Percentiles rank a stretch among this genome's conserved stretches.
Conservation (phyloP, 2,329 filamentous ascomycete species). For the Fusarium marasasianum region DNA sequence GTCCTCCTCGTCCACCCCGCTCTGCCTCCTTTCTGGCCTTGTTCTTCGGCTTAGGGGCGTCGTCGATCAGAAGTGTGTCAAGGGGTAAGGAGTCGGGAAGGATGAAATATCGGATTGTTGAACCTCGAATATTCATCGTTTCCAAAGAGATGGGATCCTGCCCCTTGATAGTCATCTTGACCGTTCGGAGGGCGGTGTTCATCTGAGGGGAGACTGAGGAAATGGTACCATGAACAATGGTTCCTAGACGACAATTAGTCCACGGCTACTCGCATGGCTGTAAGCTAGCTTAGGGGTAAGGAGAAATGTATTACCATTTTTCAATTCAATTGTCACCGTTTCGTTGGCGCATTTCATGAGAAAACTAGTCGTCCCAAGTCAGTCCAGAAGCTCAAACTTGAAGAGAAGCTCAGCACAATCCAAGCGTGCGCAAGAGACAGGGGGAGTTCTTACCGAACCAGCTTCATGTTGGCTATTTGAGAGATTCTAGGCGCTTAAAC, state of each 20-base stretch:
- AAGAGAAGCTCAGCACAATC: conserved; percentile 34
- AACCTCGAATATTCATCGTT: conserved; percentile 95
- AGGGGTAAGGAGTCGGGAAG: conserved; percentile 94
- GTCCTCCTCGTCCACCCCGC: conserved; percentile 62
- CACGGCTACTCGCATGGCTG: neutral
- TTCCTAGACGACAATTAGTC: conserved; percentile 65
- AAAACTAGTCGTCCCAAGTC: conserved; percentile 70
- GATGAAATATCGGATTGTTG: conserved; percentile 95
- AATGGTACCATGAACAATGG: conserved; percentile 96
- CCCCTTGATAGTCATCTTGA: conserved; percentile 94
- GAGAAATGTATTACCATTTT: conserved; percentile 77
- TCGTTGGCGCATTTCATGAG: conserved; percentile 99
- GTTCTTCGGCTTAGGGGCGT: conserved; percentile 98
- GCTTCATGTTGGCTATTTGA: conserved; percentile 78
- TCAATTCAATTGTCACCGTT: conserved; percentile 97
- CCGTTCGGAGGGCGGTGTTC: conserved; percentile 95
- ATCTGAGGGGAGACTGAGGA: conserved; percentile 97
- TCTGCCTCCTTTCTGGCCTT: conserved; percentile 94
- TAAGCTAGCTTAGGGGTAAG: neutral
- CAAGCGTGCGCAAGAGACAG: conserved; percentile 11
- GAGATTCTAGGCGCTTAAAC: conserved; percentile 8
- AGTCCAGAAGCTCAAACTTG: conserved; percentile 37
- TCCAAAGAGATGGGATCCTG: conserved; percentile 90
- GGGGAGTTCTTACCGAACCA: conserved; percentile 79
- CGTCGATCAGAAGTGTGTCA: conserved; percentile 94